These are phyloP conservation scores for Aspergillus arachidicola DNA, from an alignment of 2,329 filamentous ascomycete genomes.

Conservation along the genomic window DNA sequence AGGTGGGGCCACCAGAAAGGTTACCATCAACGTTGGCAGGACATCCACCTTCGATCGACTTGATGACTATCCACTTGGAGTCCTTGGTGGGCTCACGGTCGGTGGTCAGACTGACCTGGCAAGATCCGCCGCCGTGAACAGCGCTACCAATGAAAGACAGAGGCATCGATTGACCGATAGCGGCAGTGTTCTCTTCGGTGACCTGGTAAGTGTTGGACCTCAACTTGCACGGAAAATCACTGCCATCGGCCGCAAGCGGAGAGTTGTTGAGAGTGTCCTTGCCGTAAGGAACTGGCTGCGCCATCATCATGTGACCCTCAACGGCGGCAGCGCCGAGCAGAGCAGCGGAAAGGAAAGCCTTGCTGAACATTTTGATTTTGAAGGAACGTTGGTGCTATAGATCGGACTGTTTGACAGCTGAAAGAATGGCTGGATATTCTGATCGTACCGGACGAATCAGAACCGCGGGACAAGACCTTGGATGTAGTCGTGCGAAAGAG, in stretches of 20 bases:
- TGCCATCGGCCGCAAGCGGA: constrained; percentile 63
- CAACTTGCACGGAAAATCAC: constrained; percentile 82
- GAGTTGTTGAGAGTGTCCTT: constrained; percentile 57
- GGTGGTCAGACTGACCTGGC: constrained; percentile 83
- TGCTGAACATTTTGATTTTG: constrained; percentile 33
- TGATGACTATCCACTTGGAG: constrained; percentile 83
- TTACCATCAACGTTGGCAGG: constrained; percentile 66
- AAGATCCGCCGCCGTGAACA: constrained; percentile 87
- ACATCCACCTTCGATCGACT: constrained; percentile 85
- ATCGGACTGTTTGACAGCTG: constrained; percentile 22
- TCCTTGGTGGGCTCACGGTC: constrained; percentile 68
- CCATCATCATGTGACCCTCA: constrained; percentile 77
- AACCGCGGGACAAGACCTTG: constrained; percentile 9
- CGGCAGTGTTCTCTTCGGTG: constrained; percentile 59
- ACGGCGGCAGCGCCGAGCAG: constrained; percentile 58
- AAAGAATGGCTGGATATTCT: constrained; percentile 24
- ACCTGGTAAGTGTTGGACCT: constrained; percentile 46
- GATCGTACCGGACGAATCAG: constrained; percentile 41
- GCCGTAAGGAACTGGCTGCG: constrained; percentile 66
- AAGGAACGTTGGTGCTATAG: constrained; percentile 14
- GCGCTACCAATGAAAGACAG: constrained; percentile 72
- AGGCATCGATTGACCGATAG: constrained; percentile 62
- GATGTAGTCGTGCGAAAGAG: constrained; percentile 9
- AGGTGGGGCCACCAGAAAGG: constrained; percentile 51
- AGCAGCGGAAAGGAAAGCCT: constrained; percentile 42